Evolutionary conservation across 164 flowering plant genomes (phyloP).

Genomic region (Magnolia sinica): DNA sequence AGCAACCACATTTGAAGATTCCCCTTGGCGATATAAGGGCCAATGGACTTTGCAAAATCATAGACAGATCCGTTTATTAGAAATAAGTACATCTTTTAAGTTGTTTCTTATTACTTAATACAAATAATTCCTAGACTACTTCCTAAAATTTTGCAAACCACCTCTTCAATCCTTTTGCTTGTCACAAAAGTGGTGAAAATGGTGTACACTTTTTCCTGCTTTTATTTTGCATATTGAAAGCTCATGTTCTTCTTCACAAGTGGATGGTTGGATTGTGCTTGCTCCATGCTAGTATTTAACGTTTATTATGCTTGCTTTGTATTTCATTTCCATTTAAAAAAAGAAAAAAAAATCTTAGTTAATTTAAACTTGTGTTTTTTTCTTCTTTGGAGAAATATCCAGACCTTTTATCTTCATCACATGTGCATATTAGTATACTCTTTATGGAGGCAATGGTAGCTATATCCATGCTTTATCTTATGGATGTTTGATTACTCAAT

Average conservation of each 20-base stretch:
- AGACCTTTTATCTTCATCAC: neutral
- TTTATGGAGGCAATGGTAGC: too few species aligned
- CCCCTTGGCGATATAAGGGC: too few species aligned
- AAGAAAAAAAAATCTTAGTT: neutral
- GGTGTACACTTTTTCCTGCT: neutral
- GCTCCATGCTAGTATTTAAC: neutral
- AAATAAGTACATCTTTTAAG: too few species aligned
- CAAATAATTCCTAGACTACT: too few species aligned
- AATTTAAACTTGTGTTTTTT: neutral
- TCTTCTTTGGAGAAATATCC: neutral
- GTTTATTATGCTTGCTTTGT: neutral
- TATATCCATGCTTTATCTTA: neutral
- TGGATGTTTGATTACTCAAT: conserved; percentile 1
- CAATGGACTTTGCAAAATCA: too few species aligned
- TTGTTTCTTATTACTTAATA: too few species aligned
- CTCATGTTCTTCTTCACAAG: neutral
- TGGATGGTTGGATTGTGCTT: neutral
- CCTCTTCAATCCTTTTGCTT: neutral
- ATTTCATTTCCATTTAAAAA: neutral
- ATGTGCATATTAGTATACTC: neutral
- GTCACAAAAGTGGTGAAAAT: neutral
- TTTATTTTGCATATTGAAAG: neutral
- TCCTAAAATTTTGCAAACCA: neutral
- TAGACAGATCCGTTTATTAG: too few species aligned
- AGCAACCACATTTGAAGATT: too few species aligned